Evolutionary conservation across 176 grass and related monocot species (phyloP), one percentile per base, ranked within the genome.

Genomic region (Otatea glauca): DNA sequence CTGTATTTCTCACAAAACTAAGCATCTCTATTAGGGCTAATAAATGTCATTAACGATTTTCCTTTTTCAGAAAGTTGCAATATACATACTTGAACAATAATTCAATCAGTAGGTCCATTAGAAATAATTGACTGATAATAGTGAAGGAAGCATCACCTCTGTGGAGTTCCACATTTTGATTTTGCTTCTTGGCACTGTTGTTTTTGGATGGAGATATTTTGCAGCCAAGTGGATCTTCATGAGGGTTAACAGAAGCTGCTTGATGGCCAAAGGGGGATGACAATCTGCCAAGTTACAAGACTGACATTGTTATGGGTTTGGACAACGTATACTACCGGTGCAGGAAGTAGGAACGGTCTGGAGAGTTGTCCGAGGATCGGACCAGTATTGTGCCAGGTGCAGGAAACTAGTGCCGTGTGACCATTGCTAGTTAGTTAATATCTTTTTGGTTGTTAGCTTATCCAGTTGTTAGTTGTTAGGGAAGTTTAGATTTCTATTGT

Each of bases 261-360:
- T 90, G 81, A 94, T 48, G 82, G 82, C 17, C 53, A 50, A 76
- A 76, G 71, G 82, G 24, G 63, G 64, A 54, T 80, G 90, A 73
- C 63, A 80, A 80, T 84, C 92, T 94, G 92, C 54, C 70, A 92
- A 92, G 32, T 50, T 43, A 73, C 21, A 70, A 47, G 41, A n/a
- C n/a, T n/a, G n/a, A n/a, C n/a, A n/a, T n/a, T 29, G 29, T 29
- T 29, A 29, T 29, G 29, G 29, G 29, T 29, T 29, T 29, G 29
- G 29, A 29, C 29, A 29, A 29, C 1, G 29, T 29, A 29, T 29
- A 29, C 29, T 29, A 29, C 29, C 29, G 29, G 29, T 1, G 29
- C 29, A 29, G 29, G 29, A 29, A 29, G 29, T 1, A 29, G 29
- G 29, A 29, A 1, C 29, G 29, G 29, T 29, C 29, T 29, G 29